Evolutionary conservation across 2,329 filamentous ascomycete genomes (phyloP), one percentile per base, ranked within the genome.

Genomic region (Lachnellula hyalina): DNA sequence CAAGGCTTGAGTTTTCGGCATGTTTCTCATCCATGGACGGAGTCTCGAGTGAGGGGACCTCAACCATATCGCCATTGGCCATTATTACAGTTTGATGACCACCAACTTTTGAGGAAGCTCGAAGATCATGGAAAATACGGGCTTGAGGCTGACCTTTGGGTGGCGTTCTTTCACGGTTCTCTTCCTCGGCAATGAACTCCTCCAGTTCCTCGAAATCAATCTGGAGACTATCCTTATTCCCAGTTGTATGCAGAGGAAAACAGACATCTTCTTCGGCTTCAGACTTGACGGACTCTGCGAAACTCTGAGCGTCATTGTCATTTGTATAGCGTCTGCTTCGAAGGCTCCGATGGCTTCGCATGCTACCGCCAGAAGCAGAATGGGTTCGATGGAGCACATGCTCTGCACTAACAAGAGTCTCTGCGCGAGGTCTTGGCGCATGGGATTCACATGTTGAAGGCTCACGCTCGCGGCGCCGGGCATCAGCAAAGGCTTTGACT

Each of bases 161-260:
- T 25, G 67, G 62, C 15, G 65, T 66, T 44, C 53, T 74, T 5
- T 75, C 74, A 12, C 75, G 76, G 66, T 77, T 72, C 65, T 83
- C 80, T 34, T 76, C 78, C 46, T 87, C 78, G 51, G 82, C 83
- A 34, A 97, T 88, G 65, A 96, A 97, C 63, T 90, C 90, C 70
- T 99, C 93, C 34, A 99, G 78, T 62, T 92, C 92, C 67, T 97
- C 92, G 65, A 93, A 97, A 70, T 97, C 92, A 63, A 91, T 90
- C 56, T 89, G 85, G 2, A 93, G 84, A 66, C 90, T 86, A 55
- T 87, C 85, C 67, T 91, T 87, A 58, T 88, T 84, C n/a, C 85
- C 82, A 21, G 74, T 73, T 51, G 74, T 72, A 56, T 89, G n/a
- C 86, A 80, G 2, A 17, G 90, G 90, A 62, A 95, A 96, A 75